These are phyloP conservation scores for Aspergillus neoniger DNA, from an alignment of 2,329 filamentous ascomycete genomes.

Conservation along the genomic window DNA sequence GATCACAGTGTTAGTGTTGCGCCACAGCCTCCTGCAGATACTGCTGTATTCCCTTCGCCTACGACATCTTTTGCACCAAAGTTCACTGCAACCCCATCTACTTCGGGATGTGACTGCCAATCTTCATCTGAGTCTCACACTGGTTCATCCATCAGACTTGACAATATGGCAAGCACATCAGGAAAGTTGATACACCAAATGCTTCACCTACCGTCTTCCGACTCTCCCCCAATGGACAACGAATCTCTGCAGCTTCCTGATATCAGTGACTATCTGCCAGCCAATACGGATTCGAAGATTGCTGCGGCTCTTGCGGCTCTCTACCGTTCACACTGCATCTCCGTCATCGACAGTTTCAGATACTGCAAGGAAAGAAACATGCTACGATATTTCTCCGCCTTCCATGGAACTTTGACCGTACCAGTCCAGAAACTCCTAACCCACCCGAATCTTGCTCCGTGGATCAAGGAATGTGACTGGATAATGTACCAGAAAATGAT, in stretches of 20 bases:
- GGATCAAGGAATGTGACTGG: constrained; percentile 96
- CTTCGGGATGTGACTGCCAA: constrained; percentile 34
- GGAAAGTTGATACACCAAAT: constrained; percentile 44
- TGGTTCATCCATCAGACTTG: constrained; percentile 37
- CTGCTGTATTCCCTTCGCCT: constrained; percentile 43
- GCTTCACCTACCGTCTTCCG: constrained; percentile 40
- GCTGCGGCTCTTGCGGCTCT: constrained; percentile 82
- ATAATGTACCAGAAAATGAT: constrained; percentile 97
- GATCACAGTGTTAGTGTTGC: constrained; percentile 30
- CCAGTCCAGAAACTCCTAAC: constrained; percentile 91
- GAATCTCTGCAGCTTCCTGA: constrained; percentile 79
- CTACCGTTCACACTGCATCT: constrained; percentile 93
- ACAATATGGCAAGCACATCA: constrained; percentile 41
- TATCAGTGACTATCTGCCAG: constrained; percentile 78
- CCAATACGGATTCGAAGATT: constrained; percentile 80
- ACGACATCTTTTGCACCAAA: constrained; percentile 40
- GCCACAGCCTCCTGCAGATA: constrained; percentile 39
- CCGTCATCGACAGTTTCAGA: constrained; percentile 89
- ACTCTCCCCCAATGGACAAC: constrained; percentile 55
- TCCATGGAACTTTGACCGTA: constrained; percentile 94
- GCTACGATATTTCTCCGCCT: constrained; percentile 90
- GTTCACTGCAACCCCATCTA: constrained; percentile 26
- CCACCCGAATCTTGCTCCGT: constrained; percentile 76
- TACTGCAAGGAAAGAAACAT: constrained; percentile 97
- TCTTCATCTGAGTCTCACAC: constrained; percentile 27